Percentiles rank a stretch among this genome's conserved stretches.
Evolutionary conservation across 306 rosid genomes (phyloP).

Genomic region (Quercus gilva): DNA sequence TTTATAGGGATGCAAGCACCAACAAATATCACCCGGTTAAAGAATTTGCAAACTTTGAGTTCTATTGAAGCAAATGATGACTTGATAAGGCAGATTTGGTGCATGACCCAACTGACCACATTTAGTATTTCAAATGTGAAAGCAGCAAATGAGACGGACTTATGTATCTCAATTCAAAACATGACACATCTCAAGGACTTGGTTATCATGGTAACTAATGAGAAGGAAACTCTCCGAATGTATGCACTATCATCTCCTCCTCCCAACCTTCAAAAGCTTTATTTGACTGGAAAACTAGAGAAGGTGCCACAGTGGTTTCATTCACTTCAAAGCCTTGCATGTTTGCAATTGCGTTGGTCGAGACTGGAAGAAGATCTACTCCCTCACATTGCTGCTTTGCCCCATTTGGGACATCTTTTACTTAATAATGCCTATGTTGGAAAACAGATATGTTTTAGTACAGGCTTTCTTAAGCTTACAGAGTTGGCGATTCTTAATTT

Average conservation of each 20-base stretch:
- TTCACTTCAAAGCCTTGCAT: neutral
- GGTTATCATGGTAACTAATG: neutral
- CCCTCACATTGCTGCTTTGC: neutral
- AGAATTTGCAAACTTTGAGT: too few species aligned
- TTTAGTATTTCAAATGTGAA: neutral
- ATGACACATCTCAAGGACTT: neutral
- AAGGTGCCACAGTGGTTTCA: neutral
- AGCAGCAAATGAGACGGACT: neutral
- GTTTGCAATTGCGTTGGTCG: neutral
- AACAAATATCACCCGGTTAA: neutral
- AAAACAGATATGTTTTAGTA: neutral
- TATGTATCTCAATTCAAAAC: conserved; percentile 2
- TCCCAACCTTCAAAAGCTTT: neutral
- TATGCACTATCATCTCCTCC: conserved; percentile 7
- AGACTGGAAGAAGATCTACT: neutral
- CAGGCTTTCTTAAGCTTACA: conserved; percentile 3
- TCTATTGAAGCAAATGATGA: neutral
- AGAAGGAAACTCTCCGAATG: neutral
- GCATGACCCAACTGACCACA: conserved; percentile 1
- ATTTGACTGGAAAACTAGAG: neutral
- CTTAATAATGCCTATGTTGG: neutral
- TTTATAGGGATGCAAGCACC: too few species aligned
- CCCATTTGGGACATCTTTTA: accelerated
- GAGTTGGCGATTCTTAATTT: neutral
- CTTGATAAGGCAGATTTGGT: neutral